phyloP scores from a whole-genome alignment of 495 filamentous ascomycete species.

The Astrothelium subdiscretum region DNA sequence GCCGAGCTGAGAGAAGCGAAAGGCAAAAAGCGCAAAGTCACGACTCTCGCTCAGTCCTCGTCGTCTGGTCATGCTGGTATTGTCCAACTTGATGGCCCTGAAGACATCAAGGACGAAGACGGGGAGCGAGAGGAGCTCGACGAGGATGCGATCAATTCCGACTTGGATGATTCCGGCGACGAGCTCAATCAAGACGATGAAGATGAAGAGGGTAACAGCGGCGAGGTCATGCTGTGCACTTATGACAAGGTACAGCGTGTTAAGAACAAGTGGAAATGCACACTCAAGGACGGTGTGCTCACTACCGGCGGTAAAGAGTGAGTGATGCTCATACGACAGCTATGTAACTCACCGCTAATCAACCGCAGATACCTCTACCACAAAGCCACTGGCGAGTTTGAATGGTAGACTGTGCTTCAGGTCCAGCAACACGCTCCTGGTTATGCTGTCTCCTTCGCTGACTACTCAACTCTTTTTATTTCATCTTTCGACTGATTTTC shows the following conservation, averaged over 20 bases:
- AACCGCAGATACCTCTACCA: constrained; percentile 76
- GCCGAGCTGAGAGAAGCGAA: constrained; percentile 21
- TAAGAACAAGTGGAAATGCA: constrained; percentile 99
- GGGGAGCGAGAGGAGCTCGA: constrained; percentile 53
- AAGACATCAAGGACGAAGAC: constrained; percentile 41
- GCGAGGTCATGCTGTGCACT: constrained; percentile 80
- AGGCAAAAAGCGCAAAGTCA: constrained; percentile 21
- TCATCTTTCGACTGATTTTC: background rate
- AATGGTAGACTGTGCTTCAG: constrained; percentile 51
- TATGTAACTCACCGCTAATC: constrained; percentile 12
- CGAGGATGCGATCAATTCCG: constrained; percentile 96
- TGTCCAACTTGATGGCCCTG: constrained; percentile 56
- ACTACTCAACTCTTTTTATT: no score
- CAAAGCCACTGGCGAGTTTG: constrained; percentile 92
- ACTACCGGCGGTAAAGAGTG: constrained; percentile 82
- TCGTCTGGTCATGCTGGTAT: constrained; percentile 9
- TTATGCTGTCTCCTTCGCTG: no score
- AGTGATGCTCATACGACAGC: constrained; percentile 21
- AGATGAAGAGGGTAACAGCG: constrained; percentile 27
- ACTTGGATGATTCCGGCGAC: constrained; percentile 91
- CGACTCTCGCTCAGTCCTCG: background rate
- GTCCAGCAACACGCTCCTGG: no score
- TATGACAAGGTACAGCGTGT: constrained; percentile 99
- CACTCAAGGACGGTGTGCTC: constrained; percentile 89
- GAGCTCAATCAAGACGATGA: constrained; percentile 63